These are phyloP conservation scores for Rhynchospora pubera DNA, from an alignment of 176 grass and related monocot genomes.

Conservation along the genomic window DNA sequence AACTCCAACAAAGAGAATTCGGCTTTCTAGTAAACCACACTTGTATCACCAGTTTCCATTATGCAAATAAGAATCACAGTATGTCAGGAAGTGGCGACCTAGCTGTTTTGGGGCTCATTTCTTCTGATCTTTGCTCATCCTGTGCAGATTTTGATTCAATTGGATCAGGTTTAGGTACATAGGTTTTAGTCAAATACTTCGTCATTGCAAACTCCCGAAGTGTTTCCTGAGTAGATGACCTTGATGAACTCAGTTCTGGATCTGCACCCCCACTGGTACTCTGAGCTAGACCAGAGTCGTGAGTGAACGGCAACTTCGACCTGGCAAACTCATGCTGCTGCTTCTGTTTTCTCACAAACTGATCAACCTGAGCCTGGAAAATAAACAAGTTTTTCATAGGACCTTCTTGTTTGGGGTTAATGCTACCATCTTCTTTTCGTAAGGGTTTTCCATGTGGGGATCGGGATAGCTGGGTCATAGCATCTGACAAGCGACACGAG, in stretches of 20 bases:
- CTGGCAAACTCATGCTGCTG: conserved; percentile 46
- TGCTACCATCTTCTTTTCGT: conserved; percentile 32
- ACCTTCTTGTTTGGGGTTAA: conserved; percentile 43
- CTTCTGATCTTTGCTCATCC: background rate
- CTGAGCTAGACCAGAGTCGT: background rate
- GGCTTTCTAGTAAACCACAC: background rate
- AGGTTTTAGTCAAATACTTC: conserved; percentile 5
- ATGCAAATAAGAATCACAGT: background rate
- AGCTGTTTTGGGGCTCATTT: background rate
- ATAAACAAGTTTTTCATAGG: conserved; percentile 45
- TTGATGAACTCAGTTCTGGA: background rate
- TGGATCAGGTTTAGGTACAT: conserved; percentile 13
- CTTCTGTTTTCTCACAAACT: conserved; percentile 65
- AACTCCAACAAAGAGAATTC: background rate
- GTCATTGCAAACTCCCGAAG: background rate
- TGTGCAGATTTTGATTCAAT: background rate
- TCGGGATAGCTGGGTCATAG: conserved; percentile 47
- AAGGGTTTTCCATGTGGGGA: background rate
- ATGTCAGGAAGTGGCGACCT: background rate
- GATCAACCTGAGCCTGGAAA: conserved; percentile 60
- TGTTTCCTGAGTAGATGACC: background rate
- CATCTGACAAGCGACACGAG: conserved; percentile 35
- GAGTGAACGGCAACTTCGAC: background rate
- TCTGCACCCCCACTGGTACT: background rate
- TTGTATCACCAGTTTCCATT: background rate